These are phyloP conservation scores for Conoideocrella luteorostrata DNA, from an alignment of 2,329 filamentous ascomycete genomes.

Conservation along the genomic window DNA sequence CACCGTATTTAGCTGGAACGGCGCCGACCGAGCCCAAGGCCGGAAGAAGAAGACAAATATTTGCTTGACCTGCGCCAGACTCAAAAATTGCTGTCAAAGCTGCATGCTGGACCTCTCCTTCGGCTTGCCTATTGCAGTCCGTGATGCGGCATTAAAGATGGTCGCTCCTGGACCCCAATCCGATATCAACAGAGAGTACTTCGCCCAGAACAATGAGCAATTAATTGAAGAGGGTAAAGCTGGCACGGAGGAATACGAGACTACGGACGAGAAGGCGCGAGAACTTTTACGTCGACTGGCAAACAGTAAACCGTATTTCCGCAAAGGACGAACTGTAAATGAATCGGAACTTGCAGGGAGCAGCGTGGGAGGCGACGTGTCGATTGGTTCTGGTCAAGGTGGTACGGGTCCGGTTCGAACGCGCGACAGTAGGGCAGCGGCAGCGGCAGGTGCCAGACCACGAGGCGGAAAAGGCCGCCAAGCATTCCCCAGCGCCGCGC, in stretches of 20 bases:
- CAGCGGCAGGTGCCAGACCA: constrained; percentile 41
- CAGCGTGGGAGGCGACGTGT: constrained; percentile 38
- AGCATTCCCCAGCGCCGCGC: constrained; percentile 62
- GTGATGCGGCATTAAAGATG: constrained; percentile 96
- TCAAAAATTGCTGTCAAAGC: constrained; percentile 98
- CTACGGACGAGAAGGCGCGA: constrained; percentile 93
- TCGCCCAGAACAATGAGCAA: constrained; percentile 93
- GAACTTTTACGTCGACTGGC: constrained; percentile 81
- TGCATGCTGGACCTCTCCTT: constrained; percentile 98
- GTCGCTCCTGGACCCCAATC: constrained; percentile 88
- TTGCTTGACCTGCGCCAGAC: constrained; percentile 88
- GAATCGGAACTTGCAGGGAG: constrained; percentile 35
- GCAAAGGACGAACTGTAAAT: constrained; percentile 74
- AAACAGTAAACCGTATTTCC: constrained; percentile 90
- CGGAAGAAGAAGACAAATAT: constrained; percentile 92
- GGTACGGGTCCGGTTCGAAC: constrained; percentile 75
- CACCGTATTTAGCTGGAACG: constrained; percentile 89
- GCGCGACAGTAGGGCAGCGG: constrained; percentile 52
- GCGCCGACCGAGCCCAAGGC: constrained; percentile 74
- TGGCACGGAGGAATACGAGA: constrained; percentile 84
- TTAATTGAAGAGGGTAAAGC: constrained; percentile 89
- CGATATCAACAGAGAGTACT: constrained; percentile 93
- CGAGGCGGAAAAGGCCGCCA: constrained; percentile 39
- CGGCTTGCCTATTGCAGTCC: constrained; percentile 86
- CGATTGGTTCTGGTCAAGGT: constrained; percentile 50